Base-by-base conservation (phyloP, 129 eudicot genomes). In the sunflower (Helianthus annuus) region DNA sequence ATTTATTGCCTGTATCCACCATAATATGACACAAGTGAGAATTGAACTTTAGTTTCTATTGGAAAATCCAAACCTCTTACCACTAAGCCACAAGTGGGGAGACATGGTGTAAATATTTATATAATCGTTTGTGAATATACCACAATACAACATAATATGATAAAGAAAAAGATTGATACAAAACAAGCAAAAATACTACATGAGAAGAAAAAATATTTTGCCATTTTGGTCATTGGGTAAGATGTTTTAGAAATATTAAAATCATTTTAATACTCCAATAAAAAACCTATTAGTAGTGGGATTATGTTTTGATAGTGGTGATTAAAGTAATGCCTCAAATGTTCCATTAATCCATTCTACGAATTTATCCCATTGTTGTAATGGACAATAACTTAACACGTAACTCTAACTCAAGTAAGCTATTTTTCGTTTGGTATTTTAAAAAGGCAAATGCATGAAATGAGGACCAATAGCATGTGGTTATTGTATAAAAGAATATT, bases 221-320 rank as follows among this genome's bases (percentile, higher is more conserved):
- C 12, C 11, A 11, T 59, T 46, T 62, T 62, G 10, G 70, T 60
- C 13, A 62, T 73, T 62, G 52, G 49, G 32, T 16, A 9, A 61
- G 13, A 62, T 34, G 51, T 48, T 56, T 56, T 14, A 46, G 46
- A 63, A 48, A 45, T 62, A 61, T 32, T 48, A 62, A 48, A 49
- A 42, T 42, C 46, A 7, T 7, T 42, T 42, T 42, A 42, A 42
- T 42, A 42, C 7, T 42, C 51, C 63, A 73, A 73, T 7, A 38
- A 48, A 62, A 73, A 73, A 29, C 62, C 19, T 62, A 62, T 16
- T 46, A 16, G 63, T 73, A 46, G 78, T 73, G 70, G 78, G 36
- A 73, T 62, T 73, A 61, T 73, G 68, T 72, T 72, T 60, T 60
- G 58, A 72, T 72, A 68, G 76, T 72, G 76, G 68, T 72, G 64